These are phyloP conservation scores for Fibroporia radiculosa DNA, from an alignment of 768 basidiomycete genomes.

Conservation along the genomic window DNA sequence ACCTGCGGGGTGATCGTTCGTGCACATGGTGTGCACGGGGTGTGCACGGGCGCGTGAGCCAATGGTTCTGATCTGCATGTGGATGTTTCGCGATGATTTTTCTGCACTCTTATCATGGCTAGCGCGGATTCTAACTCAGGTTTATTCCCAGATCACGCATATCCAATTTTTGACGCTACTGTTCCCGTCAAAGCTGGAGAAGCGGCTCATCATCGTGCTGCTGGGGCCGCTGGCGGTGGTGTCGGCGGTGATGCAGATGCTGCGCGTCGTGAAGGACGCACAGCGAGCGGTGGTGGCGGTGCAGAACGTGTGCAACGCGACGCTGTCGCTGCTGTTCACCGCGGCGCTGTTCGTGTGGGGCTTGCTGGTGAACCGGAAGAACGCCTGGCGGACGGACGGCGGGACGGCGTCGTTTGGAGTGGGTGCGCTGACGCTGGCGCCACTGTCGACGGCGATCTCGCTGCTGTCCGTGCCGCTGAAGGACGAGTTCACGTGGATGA, in stretches of 20 bases:
- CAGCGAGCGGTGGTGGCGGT: constrained; percentile 59
- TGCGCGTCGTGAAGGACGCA: constrained; percentile 53
- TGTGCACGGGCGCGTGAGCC: too few species aligned
- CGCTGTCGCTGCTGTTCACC: constrained; percentile 90
- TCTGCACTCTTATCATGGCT: too few species aligned
- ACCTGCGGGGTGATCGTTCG: too few species aligned
- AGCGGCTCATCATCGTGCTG: constrained; percentile 74
- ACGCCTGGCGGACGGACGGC: constrained; percentile 95
- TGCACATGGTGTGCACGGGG: too few species aligned
- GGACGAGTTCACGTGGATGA: constrained; percentile 88
- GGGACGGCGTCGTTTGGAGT: constrained; percentile 94
- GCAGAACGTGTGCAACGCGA: constrained; percentile 92
- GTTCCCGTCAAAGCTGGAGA: constrained; percentile 88
- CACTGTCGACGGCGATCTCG: constrained; percentile 78
- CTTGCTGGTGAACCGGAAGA: constrained; percentile 74
- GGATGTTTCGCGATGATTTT: too few species aligned
- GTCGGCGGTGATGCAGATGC: constrained; percentile 76
- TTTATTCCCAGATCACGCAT: constrained; percentile 84
- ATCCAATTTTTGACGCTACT: constrained; percentile 95
- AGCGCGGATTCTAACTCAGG: too few species aligned
- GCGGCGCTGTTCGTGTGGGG: constrained; percentile 90
- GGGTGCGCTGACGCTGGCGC: constrained; percentile 75
- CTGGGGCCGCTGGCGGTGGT: constrained; percentile 85
- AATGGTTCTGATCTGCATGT: too few species aligned
- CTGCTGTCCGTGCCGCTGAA: constrained; percentile 79